Conservation (phyloP, 768 basidiomycete species). For the Serpula lacrymans region DNA sequence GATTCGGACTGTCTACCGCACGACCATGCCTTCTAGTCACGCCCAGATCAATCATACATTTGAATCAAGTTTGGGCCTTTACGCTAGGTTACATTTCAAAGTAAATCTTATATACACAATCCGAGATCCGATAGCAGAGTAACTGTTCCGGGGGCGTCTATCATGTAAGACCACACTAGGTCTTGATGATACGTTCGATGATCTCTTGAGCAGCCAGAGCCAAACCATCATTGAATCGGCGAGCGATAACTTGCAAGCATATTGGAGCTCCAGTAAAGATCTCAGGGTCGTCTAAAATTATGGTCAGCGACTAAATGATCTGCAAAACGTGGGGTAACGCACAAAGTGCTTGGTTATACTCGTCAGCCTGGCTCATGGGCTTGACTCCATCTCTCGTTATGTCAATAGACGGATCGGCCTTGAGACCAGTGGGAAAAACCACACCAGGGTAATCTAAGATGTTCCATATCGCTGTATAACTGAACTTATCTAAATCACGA, state of each 20-base stretch:
- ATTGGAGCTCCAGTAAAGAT: conserved; percentile 15
- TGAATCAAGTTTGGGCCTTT: conserved; percentile 2
- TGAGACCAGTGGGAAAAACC: conserved; percentile 33
- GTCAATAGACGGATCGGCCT: conserved; percentile 19
- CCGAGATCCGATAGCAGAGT: not conserved
- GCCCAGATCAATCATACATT: too few species aligned
- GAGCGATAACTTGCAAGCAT: conserved; percentile 18
- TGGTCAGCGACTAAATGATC: too few species aligned
- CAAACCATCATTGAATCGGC: conserved; percentile 24
- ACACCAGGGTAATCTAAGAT: conserved; percentile 34
- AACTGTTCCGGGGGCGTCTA: not conserved
- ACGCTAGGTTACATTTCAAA: not conserved
- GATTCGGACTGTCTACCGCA: too few species aligned
- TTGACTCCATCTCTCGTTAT: conserved; percentile 5
- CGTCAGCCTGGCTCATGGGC: conserved; percentile 17
- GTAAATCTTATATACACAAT: conserved; percentile 1
- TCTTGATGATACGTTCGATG: conserved; percentile 21
- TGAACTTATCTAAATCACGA: conserved; percentile 4
- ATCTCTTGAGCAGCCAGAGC: conserved; percentile 22
- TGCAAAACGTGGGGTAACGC: conserved; percentile 1
- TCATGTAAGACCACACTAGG: conserved; percentile 2
- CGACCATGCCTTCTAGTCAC: too few species aligned
- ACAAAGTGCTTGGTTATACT: conserved; percentile 16
- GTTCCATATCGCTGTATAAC: conserved; percentile 36
- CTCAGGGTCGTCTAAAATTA: conserved; percentile 20